Base-by-base conservation (phyloP, 2,329 filamentous ascomycete genomes). In the Fusarium brachygibbosum region DNA sequence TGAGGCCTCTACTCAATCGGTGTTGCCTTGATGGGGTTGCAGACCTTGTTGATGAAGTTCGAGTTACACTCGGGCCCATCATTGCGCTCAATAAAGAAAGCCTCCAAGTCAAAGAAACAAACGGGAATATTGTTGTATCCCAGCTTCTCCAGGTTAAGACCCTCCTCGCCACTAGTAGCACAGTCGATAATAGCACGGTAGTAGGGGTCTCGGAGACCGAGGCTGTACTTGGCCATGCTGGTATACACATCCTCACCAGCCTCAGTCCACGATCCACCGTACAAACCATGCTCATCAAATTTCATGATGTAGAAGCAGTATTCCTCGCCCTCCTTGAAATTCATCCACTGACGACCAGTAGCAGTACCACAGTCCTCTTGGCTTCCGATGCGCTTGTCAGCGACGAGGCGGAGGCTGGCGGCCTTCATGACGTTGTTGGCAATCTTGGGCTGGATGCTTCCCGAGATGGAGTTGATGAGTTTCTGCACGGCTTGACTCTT, bases 371-470 rank as follows among this genome's bases (percentile, higher is more conserved):
- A 70, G 7, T 58, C 62, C 10, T 70, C 66, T 2, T 45, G 66
- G 6, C 37, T 44, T 11, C 2, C 7, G 0, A 28, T 23, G 2
- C 65, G 61, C 44, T 67, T 69, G 19, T 71, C 68, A 3, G 61
- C 65, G 2, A 67, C 61, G 14, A 71, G 65, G 11, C 52, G 19
- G 12, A 69, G 42, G 3, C 23, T 37, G 17, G 57, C 68, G 0
- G 68, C 64, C 11, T 59, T 63, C 68, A 71, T 71, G 14, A 71
- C 65, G 9, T 71, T 67, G 19, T 69, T 71, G 44, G 65, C 65
- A 3, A 71, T 58, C 37, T 71, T 71, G 13, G 63, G 60, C 57
- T 66, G 55, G 17, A 71, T 68, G 1, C 54, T 69, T 2, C 37
- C 42, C 8, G 31, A 54, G 3, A 71, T 54, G 10, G 65, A 63